Conservation (phyloP, 176 grass and related monocot genomes). For the Carex cristatella region DNA sequence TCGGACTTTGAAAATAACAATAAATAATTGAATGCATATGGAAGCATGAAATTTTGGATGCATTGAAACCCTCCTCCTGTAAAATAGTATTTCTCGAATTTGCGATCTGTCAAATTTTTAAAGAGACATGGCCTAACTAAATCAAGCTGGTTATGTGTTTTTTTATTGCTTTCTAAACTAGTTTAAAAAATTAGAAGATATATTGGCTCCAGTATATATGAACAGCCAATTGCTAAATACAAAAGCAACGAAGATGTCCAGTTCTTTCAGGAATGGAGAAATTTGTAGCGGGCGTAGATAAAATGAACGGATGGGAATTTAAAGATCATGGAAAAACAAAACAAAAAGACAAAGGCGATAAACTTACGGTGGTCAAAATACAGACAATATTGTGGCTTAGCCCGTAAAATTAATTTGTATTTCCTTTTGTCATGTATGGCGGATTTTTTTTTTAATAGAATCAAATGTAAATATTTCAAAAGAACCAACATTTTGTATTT, state of each 20-base stretch:
- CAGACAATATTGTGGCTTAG: not conserved
- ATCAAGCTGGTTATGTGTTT: too few relatives aligned
- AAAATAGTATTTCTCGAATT: too few relatives aligned
- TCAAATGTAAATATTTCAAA: too few relatives aligned
- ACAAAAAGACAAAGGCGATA: not conserved
- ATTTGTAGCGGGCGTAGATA: not conserved
- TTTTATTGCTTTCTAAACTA: not conserved
- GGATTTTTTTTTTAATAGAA: too few relatives aligned
- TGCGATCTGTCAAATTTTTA: too few relatives aligned
- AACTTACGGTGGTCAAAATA: not conserved
- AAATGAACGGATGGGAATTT: slow-evolving; percentile 15
- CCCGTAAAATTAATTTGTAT: not conserved
- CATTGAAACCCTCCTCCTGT: too few relatives aligned
- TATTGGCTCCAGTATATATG: not conserved
- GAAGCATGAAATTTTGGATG: too few relatives aligned
- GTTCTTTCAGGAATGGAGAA: not conserved
- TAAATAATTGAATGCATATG: too few relatives aligned
- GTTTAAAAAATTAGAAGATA: not conserved
- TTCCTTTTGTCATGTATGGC: not conserved
- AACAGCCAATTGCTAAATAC: not conserved
- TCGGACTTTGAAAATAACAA: too few relatives aligned
- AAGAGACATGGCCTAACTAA: too few relatives aligned
- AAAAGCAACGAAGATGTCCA: not conserved
- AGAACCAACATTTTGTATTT: too few relatives aligned
- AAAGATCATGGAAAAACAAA: not conserved